phyloP scores from a whole-genome alignment of 441 rosid genomes.

The Monsonia emarginata region DNA sequence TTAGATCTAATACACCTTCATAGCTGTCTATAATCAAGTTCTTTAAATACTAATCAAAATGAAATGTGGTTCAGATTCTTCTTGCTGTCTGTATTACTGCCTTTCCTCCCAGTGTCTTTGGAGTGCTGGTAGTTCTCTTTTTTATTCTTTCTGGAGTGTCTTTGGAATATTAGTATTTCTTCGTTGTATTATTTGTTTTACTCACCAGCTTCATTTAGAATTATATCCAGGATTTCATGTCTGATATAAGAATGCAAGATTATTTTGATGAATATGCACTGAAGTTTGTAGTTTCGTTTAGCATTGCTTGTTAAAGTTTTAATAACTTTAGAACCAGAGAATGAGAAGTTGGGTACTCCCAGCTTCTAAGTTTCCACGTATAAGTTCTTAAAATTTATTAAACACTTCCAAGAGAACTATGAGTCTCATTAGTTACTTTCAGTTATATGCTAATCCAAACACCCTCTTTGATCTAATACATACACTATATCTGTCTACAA shows the following conservation, averaged over 20 bases:
- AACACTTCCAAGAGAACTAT: no score
- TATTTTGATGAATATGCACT: conserved; percentile 32
- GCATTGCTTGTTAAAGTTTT: conserved; percentile 45
- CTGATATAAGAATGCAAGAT: conserved; percentile 33
- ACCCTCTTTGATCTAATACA: no score
- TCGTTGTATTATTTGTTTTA: neutral
- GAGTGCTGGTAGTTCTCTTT: neutral
- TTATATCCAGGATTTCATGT: conserved; percentile 46
- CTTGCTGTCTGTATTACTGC: neutral
- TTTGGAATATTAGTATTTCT: neutral
- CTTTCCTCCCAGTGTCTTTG: neutral
- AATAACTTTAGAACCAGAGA: no score
- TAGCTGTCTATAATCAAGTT: neutral
- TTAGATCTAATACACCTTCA: neutral
- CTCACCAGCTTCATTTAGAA: conserved; percentile 1
- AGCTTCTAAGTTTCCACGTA: no score
- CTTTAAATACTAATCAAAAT: neutral
- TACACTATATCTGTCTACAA: no score
- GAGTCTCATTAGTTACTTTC: no score
- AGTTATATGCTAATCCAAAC: no score
- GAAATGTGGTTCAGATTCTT: neutral
- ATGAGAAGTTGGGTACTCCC: no score
- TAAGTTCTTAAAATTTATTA: no score
- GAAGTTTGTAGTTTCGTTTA: conserved; percentile 39
- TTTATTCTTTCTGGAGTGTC: neutral